Evolutionary conservation across 2,329 filamentous ascomycete genomes (phyloP), one percentile per base, ranked within the genome.

Genomic region (Aspergillus sp.): DNA sequence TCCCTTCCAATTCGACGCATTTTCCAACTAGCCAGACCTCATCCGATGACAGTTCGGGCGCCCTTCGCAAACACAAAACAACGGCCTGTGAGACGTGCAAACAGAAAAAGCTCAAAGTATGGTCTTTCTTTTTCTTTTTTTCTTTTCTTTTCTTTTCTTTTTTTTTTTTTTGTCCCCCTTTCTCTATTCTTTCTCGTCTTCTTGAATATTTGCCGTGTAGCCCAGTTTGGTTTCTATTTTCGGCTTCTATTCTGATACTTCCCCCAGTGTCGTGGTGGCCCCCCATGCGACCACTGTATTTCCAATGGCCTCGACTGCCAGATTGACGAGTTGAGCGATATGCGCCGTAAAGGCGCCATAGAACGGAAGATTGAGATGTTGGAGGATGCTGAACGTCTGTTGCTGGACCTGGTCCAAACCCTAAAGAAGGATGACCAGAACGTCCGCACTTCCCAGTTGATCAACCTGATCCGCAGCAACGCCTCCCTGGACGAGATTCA

Each of bases 211-310:
- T 19, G 19, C 19, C 19, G 19, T 19, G 19, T 19, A 19, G 19
- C 19, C 19, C 19, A 19, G 19, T 1, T 19, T 19, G 2, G 19
- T 19, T 19, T 19, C 30, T 32, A 32, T 32, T 32, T 6, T 9
- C 2, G 30, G 30, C 8, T n/a, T 12, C 12, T 29, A n/a, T 26
- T 26, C 43, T 40, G 6, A 45, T 19, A 12, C 3, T 2, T 19
- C 19, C 19, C 27, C 27, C 47, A 60, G 59, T 63, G 60, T 43
- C 54, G 58, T 32, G 60, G 59, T 2, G 57, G 53, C 33, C 52
- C 57, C 3, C 60, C 60, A 7, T 63, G 60, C 42, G 50, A 59
- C 19, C 53, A 59, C 26, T 63, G 60, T 41, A 44, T 53, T n/a
- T 49, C 52, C 2, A 59, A 61, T 36, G 52, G 55, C 28, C 51